Conservation (phyloP, 768 basidiomycete species). For the Lentinula detonsa region DNA sequence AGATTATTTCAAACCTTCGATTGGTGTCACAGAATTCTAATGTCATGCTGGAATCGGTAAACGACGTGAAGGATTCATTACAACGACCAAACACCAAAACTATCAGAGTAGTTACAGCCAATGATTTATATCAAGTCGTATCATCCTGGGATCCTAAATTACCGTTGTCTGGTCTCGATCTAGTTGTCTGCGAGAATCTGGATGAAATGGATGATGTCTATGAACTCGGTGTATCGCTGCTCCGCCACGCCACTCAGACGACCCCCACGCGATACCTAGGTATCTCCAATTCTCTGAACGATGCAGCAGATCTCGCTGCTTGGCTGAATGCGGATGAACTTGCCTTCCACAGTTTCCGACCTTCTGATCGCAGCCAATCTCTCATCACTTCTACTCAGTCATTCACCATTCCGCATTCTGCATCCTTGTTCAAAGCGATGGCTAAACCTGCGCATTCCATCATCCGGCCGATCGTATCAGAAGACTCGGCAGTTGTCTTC, state of each 20-base stretch:
- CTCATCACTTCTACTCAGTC: conserved; percentile 62
- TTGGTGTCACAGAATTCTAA: conserved; percentile 27
- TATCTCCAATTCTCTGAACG: conserved; percentile 70
- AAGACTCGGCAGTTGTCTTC: conserved; percentile 68
- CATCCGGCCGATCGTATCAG: conserved; percentile 42
- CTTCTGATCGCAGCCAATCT: conserved; percentile 78
- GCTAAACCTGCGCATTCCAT: conserved; percentile 81
- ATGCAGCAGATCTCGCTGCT: conserved; percentile 71
- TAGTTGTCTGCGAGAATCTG: conserved; percentile 81
- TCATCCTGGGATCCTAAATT: conserved; percentile 20
- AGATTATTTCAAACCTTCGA: conserved; percentile 49
- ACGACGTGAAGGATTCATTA: conserved; percentile 30
- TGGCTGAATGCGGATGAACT: conserved; percentile 74
- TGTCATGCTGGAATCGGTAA: conserved; percentile 31
- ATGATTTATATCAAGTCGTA: conserved; percentile 41
- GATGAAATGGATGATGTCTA: conserved; percentile 78
- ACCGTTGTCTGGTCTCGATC: conserved; percentile 37
- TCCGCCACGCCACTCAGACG: conserved; percentile 58
- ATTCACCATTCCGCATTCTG: conserved; percentile 83
- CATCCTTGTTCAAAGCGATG: conserved; percentile 86
- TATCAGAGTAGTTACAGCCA: conserved; percentile 54
- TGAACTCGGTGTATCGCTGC: conserved; percentile 75
- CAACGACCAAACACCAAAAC: conserved; percentile 29
- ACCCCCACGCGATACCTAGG: conserved; percentile 71
- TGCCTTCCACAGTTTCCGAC: conserved; percentile 70